Evolutionary conservation across 805 yeast genomes (phyloP).

Genomic region (Wickerhamiella spandovensis): DNA sequence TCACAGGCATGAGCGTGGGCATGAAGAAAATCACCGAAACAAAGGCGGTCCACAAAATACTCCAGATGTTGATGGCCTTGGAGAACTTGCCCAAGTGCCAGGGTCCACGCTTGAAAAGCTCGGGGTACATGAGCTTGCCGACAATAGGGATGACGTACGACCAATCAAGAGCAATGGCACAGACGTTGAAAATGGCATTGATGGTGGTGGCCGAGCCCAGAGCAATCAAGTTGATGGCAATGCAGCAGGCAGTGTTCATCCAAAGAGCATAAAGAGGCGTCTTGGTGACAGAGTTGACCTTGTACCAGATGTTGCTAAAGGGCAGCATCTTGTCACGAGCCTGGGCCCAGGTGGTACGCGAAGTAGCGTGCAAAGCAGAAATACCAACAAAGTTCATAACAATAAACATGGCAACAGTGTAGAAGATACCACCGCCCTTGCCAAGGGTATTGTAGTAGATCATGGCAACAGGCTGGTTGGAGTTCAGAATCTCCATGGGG

Average conservation of each 20-base stretch:
- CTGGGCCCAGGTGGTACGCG: conserved; percentile 65
- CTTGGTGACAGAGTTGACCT: conserved; percentile 37
- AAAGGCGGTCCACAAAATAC: conserved; percentile 17
- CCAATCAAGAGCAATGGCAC: conserved; percentile 55
- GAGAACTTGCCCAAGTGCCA: conserved; percentile 44
- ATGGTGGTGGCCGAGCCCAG: conserved; percentile 49
- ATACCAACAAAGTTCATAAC: conserved; percentile 58
- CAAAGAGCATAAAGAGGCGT: conserved; percentile 54
- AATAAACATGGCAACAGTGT: conserved; percentile 44
- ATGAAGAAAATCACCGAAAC: conserved; percentile 18
- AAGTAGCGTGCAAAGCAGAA: conserved; percentile 47
- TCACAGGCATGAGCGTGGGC: conserved; percentile 19
- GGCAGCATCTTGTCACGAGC: conserved; percentile 69
- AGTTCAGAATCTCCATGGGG: conserved; percentile 13
- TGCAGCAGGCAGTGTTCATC: conserved; percentile 37
- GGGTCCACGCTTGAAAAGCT: conserved; percentile 49
- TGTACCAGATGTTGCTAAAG: conserved; percentile 33
- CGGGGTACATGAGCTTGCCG: conserved; percentile 42
- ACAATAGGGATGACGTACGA: conserved; percentile 55
- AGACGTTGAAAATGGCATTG: conserved; percentile 59
- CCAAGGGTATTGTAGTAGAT: conserved; percentile 52
- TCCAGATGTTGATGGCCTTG: conserved; percentile 12
- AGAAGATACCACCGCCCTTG: conserved; percentile 47
- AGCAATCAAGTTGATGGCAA: conserved; percentile 42
- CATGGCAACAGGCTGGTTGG: conserved; percentile 48